A percentile compares a stretch with the other conserved stretches of the same genome.
These are phyloP conservation scores for Saccharomyces uvarum DNA, from an alignment of 1,139 yeast genomes.

Conservation along the genomic window DNA sequence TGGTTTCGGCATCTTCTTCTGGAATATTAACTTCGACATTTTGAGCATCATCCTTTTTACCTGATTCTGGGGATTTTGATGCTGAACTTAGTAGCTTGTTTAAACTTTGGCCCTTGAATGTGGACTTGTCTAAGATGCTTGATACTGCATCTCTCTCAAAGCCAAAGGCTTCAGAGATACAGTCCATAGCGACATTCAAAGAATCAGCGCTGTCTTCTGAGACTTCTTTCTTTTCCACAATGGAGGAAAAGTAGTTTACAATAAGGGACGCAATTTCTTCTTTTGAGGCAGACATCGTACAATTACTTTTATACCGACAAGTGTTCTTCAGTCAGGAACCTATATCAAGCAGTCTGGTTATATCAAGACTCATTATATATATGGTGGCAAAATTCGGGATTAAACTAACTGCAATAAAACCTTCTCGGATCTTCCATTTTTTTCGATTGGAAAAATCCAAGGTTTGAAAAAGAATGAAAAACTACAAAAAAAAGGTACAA, in stretches of 20 bases:
- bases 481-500: neutral
- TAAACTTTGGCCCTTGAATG: slow-evolving; percentile 46
- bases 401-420: neutral
- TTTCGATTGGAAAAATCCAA: neutral
- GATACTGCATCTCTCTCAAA: slow-evolving; percentile 47
- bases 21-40: slow-evolving; percentile 40
- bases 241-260: slow-evolving; percentile 57
- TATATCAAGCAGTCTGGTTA: neutral
- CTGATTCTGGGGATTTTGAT: neutral
- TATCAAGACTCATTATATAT: neutral
- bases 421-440: neutral
- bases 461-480: neutral
- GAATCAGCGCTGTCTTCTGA: slow-evolving; percentile 80
- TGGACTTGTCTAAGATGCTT: slow-evolving; percentile 30
- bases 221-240: slow-evolving; percentile 57
- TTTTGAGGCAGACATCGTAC: slow-evolving; percentile 31
- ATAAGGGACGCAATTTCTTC: slow-evolving; percentile 72
- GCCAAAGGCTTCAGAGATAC: slow-evolving; percentile 81
- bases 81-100: slow-evolving; percentile 37
- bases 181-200: slow-evolving; percentile 90
- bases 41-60: slow-evolving; percentile 8
- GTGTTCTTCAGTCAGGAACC: neutral
- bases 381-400: slow-evolving; percentile 1
- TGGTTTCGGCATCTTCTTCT: slow-evolving; percentile 41
- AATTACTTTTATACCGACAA: neutral